Conservation (phyloP, 441 rosid genomes). For the Daphne laureola region DNA sequence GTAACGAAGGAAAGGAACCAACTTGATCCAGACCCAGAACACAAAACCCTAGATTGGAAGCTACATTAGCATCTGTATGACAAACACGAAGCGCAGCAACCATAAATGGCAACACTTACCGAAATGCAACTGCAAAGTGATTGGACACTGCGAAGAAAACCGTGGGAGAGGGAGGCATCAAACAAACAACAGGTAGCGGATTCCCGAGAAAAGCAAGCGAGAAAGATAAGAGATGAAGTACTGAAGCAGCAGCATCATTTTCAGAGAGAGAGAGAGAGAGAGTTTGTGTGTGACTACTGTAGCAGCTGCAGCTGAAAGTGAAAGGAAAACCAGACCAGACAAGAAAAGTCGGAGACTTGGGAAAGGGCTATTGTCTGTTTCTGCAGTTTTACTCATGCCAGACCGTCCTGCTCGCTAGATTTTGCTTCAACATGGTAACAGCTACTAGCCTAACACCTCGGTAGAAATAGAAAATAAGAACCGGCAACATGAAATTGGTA, state of each 20-base stretch:
- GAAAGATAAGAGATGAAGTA: conserved; percentile 5
- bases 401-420: no score
- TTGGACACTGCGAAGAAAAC: conserved; percentile 5
- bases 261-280: not conserved
- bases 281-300: no score
- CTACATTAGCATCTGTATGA: conserved; percentile 23
- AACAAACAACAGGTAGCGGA: not conserved
- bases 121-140: conserved; percentile 1
- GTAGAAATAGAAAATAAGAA: no score
- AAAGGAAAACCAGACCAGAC: no score
- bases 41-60: conserved; percentile 28
- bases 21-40: conserved; percentile 11
- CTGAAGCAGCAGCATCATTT: not conserved
- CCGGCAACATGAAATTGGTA: no score
- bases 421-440: no score
- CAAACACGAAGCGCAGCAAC: conserved; percentile 1
- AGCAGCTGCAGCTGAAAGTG: no score
- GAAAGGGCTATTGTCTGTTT: no score
- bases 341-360: no score
- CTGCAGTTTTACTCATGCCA: no score
- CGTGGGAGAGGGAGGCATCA: not conserved
- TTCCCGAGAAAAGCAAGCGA: conserved; percentile 3
- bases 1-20: conserved; percentile 3
- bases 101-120: not conserved
- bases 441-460: no score